A percentile compares a stretch with the other conserved stretches of the same genome.
Conservation (phyloP, 1,139 yeast genomes). For the Yamadazyma buinensis region DNA sequence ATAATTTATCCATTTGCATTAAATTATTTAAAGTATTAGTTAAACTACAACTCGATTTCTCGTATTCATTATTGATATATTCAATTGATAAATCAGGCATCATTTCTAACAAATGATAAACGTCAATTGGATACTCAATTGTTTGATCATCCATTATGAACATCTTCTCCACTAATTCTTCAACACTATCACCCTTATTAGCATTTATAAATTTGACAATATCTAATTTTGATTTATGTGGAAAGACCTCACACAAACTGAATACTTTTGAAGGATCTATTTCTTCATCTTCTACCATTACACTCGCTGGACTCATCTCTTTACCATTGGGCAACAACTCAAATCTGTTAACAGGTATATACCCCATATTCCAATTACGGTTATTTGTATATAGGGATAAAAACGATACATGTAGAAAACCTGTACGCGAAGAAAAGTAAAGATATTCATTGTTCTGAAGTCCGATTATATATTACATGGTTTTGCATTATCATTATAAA, state of each 20-base stretch:
- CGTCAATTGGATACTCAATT: conserved; percentile 9
- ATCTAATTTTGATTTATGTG: conserved; percentile 2
- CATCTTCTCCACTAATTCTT: conserved; percentile 6
- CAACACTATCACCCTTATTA: background rate
- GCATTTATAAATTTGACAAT: background rate
- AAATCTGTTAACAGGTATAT: no score
- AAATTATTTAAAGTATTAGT: conserved; percentile 3
- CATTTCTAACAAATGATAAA: conserved; percentile 10
- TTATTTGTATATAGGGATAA: no score
- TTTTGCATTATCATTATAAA: no score
- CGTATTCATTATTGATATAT: conserved; percentile 1
- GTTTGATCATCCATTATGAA: conserved; percentile 1
- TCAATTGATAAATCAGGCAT: conserved; percentile 8
- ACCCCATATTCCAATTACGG: no score
- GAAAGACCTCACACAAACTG: conserved; percentile 2
- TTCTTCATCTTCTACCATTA: background rate
- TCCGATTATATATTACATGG: no score
- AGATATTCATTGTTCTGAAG: no score
- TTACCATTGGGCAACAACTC: no score
- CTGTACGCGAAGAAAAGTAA: no score
- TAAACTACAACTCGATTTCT: background rate
- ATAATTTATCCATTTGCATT: background rate
- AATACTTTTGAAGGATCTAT: background rate
- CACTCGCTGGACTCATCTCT: no score
- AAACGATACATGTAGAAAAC: no score